Base-by-base conservation (phyloP, 2,329 filamentous ascomycete species). In the Dactylellina leptospora region DNA sequence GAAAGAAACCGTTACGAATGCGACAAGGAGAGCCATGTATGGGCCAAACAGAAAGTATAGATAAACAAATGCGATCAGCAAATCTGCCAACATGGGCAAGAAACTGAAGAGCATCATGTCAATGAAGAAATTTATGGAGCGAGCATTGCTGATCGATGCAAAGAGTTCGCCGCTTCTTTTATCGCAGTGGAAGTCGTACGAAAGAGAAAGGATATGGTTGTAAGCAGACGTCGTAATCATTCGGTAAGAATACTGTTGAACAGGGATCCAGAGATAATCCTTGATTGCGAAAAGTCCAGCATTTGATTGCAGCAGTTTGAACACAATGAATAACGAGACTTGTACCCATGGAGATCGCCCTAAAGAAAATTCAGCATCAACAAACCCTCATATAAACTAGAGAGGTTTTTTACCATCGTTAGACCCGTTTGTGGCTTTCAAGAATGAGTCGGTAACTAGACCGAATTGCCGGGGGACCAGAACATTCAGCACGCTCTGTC, bases 391-490 rank as follows among this genome's bases (percentile, higher is more conserved):
- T 18, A 6, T 4, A 23, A 9, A 22, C 11, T 20, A 6, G n/a
- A 9, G 8, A 33, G 13, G 27, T 16, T 51, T 18, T 27, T 54
- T 47, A 59, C 59, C 47, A 30, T 66, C 45, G 28, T 33, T 36
- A 18, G 60, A 51, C 8, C 51, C 58, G 40, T 63, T 50, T 9
- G 66, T 51, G 18, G 44, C 44, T 9, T 72, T 54, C 20, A 72
- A 47, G 23, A 72, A 72, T 71, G 85, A 85, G 76, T 95, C 87
- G 74, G 91, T 88, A 74, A 96, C 87, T 66, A 90, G 86, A 74
- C 91, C 92, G 28, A 93, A 86, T 77, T 95, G 90, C 18, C 90
- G 85, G n/a, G 92, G 92, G 28, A 92, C 86, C 42, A 96, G 81
- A 11, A 96, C 82, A 75, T 92, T 91, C 53, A 96, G 82, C 3